Percentiles rank a stretch among this genome's conserved stretches.
Conservation (phyloP, 495 filamentous ascomycete genomes). For the Penicillium desertorum region DNA sequence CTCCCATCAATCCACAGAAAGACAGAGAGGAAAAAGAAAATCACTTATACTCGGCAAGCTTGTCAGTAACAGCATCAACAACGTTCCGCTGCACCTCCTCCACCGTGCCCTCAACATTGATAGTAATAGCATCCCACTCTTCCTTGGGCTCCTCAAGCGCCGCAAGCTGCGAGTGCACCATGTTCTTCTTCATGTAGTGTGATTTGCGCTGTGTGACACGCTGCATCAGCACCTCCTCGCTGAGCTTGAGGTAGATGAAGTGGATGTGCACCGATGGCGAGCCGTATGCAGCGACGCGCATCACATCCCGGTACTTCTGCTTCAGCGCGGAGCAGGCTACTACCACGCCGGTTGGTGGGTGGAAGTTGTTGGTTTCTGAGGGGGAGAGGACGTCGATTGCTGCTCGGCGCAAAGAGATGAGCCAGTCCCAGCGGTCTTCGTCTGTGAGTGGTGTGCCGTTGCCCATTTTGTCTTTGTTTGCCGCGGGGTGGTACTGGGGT, state of each 20-base stretch:
- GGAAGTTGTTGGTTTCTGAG: slow-evolving; percentile 40
- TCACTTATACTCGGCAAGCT: slow-evolving; percentile 38
- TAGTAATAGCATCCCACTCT: slow-evolving; percentile 80
- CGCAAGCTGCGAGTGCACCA: slow-evolving; percentile 93
- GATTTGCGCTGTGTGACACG: slow-evolving; percentile 71
- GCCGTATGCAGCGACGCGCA: slow-evolving; percentile 82
- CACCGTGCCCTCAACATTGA: slow-evolving; percentile 70
- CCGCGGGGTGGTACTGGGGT: slow-evolving; percentile 72
- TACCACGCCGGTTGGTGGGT: slow-evolving; percentile 72
- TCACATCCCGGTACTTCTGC: slow-evolving; percentile 95
- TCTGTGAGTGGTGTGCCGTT: slow-evolving; percentile 86
- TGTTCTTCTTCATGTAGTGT: slow-evolving; percentile 96
- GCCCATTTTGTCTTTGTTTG: slow-evolving; percentile 94
- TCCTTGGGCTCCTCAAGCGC: slow-evolving; percentile 77
- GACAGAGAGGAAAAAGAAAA: background rate
- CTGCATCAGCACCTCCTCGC: slow-evolving; percentile 68
- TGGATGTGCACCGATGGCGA: slow-evolving; percentile 77
- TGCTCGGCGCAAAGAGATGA: slow-evolving; percentile 81
- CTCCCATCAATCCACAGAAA: background rate
- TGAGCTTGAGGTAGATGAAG: slow-evolving; percentile 86
- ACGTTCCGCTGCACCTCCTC: slow-evolving; percentile 68
- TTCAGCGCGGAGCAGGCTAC: slow-evolving; percentile 96
- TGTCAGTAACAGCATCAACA: slow-evolving; percentile 51
- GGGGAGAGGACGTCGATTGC: slow-evolving; percentile 64
- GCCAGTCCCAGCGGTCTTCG: slow-evolving; percentile 97